Conservation (phyloP, 2,329 filamentous ascomycete genomes). For the Aspergillus ochraceus region DNA sequence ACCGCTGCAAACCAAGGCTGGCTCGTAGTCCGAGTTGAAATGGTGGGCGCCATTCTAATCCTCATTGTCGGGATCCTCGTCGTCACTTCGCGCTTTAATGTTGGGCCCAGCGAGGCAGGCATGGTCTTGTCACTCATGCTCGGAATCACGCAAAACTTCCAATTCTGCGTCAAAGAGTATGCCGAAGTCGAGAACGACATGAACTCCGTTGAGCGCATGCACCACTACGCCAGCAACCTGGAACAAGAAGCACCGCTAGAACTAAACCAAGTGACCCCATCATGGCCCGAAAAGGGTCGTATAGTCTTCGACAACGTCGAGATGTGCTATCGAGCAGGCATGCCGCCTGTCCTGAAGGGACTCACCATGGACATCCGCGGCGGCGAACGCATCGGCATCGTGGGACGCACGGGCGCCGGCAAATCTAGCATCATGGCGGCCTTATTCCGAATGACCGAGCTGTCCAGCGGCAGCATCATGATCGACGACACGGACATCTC, state of each 20-base stretch:
- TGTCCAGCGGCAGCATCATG: constrained; percentile 41
- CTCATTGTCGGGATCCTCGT: constrained; percentile 88
- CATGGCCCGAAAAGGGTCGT: constrained; percentile 85
- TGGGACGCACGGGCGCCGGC: constrained; percentile 47
- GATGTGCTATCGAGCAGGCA: constrained; percentile 72
- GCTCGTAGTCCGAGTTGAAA: constrained; percentile 81
- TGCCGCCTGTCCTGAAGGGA: constrained; percentile 72
- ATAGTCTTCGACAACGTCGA: constrained; percentile 73
- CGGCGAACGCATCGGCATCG: constrained; percentile 51
- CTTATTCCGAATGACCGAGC: constrained; percentile 45
- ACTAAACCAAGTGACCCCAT: constrained; percentile 65
- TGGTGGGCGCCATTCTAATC: constrained; percentile 79
- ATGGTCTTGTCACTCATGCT: constrained; percentile 92
- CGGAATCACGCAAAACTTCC: constrained; percentile 90
- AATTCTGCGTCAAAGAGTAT: constrained; percentile 90
- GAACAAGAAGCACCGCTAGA: constrained; percentile 88
- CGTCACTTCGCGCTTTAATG: constrained; percentile 83
- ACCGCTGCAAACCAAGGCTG: constrained; percentile 96
- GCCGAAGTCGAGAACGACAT: constrained; percentile 97
- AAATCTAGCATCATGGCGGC: constrained; percentile 50
- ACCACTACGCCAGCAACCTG: constrained; percentile 83
- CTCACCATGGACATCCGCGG: constrained; percentile 52
- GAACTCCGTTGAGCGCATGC: constrained; percentile 90
- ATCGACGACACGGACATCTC: constrained; percentile 48
- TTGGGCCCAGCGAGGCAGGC: constrained; percentile 80